These are phyloP conservation scores for Adansonia madagascariensis DNA, from an alignment of 441 rosid species.

Conservation along the genomic window DNA sequence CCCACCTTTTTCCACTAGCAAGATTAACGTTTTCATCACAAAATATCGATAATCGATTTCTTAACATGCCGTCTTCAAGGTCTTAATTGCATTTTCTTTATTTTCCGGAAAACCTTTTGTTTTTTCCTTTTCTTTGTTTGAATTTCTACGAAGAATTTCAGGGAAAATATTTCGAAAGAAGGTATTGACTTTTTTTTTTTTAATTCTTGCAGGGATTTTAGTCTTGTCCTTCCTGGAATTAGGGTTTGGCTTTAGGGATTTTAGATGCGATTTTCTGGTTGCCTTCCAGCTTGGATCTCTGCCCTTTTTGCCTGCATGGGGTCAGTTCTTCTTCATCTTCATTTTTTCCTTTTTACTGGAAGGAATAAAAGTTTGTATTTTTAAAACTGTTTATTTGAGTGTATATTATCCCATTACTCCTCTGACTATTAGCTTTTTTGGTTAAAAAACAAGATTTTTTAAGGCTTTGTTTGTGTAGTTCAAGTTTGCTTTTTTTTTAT, in stretches of 20 bases:
- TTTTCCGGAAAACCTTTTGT: neutral
- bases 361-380: neutral
- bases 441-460: neutral
- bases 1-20: conserved; percentile 5
- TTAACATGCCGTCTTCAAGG: conserved; percentile 62
- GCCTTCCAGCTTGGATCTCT: conserved; percentile 62
- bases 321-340: conserved; percentile 46
- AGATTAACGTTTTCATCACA: neutral
- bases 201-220: conserved; percentile 48
- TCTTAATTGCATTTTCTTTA: conserved; percentile 22
- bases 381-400: neutral
- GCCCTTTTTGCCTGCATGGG: conserved; percentile 67
- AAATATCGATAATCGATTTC: neutral
- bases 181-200: neutral
- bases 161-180: neutral
- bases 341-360: neutral
- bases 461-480: conserved; percentile 12
- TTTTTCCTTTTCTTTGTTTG: neutral
- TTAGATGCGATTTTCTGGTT: conserved; percentile 60
- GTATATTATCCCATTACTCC: neutral
- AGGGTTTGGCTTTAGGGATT: conserved; percentile 43
- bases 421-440: neutral
- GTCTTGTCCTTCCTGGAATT: conserved; percentile 47
- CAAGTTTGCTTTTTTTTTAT: conserved; percentile 28
- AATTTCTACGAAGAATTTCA: neutral